Evolutionary conservation across 192 early-diverging fungal species (phyloP).

Genomic region (Backusella luteola): DNA sequence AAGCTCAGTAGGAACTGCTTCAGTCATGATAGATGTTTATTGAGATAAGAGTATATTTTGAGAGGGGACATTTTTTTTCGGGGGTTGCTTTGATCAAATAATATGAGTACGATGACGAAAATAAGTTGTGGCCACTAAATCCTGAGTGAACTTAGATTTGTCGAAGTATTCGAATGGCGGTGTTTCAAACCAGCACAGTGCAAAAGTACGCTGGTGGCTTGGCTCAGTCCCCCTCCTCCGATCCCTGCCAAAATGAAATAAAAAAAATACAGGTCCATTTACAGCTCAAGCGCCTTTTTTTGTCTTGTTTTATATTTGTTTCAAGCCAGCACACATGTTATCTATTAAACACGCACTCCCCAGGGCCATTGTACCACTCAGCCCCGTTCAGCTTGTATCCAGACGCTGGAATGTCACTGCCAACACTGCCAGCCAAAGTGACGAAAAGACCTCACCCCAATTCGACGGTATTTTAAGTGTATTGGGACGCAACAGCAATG

Average conservation of each 20-base stretch:
- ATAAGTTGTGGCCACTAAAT: too few relatives aligned
- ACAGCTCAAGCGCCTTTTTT: neutral
- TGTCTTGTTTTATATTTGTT: neutral
- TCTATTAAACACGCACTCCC: neutral
- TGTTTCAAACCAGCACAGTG: neutral
- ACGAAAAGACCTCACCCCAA: neutral
- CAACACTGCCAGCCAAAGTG: neutral
- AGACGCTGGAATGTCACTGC: neutral
- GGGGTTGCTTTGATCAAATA: too few relatives aligned
- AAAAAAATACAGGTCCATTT: slow-evolving; percentile 7
- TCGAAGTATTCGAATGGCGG: too few relatives aligned
- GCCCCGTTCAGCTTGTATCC: neutral
- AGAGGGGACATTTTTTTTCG: too few relatives aligned
- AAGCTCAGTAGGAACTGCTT: too few relatives aligned
- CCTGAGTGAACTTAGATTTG: too few relatives aligned
- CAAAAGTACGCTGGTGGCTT: neutral
- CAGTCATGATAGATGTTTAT: too few relatives aligned
- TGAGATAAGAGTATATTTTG: too few relatives aligned
- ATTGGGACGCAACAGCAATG: neutral
- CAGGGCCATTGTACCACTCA: neutral
- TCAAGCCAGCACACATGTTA: neutral
- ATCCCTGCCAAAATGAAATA: slow-evolving; percentile 10
- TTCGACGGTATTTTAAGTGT: slow-evolving; percentile 23
- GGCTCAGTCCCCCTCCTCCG: neutral
- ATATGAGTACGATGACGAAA: too few relatives aligned